These are phyloP conservation scores for Coprinopsis marcescibilis DNA, from an alignment of 768 basidiomycete species.

Conservation along the genomic window DNA sequence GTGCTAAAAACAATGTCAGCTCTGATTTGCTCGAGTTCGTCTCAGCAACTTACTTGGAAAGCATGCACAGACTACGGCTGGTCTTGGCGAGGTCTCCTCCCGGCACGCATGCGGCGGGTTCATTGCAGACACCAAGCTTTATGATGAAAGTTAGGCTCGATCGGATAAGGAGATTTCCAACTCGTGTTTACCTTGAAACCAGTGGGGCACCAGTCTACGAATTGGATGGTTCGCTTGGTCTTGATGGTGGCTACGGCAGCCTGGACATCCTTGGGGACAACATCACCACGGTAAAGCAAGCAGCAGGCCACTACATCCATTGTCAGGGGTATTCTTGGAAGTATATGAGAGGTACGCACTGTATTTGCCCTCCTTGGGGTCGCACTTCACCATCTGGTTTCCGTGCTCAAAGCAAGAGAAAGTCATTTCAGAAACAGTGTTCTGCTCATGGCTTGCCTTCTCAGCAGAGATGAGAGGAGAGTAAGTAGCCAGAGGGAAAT, in stretches of 20 bases:
- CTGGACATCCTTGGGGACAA: slow-evolving; percentile 92
- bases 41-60: slow-evolving; percentile 68
- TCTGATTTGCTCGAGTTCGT: too few species aligned
- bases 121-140: slow-evolving; percentile 19
- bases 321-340: background rate
- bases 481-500: slow-evolving; percentile 96
- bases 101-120: slow-evolving; percentile 60
- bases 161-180: background rate
- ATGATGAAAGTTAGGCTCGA: background rate
- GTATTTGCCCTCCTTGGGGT: slow-evolving; percentile 97
- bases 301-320: slow-evolving; percentile 72
- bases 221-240: slow-evolving; percentile 96
- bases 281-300: slow-evolving; percentile 89
- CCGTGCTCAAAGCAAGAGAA: slow-evolving; percentile 95
- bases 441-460: slow-evolving; percentile 93
- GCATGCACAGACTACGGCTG: slow-evolving; percentile 93
- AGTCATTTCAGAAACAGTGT: slow-evolving; percentile 97
- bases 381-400: slow-evolving; percentile 94
- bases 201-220: slow-evolving; percentile 97
- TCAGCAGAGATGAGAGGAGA: slow-evolving; percentile 92
- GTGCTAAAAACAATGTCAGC: slow-evolving; percentile 32
- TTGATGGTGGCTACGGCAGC: slow-evolving; percentile 90
- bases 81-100: slow-evolving; percentile 94
- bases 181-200: slow-evolving; percentile 62
- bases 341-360: slow-evolving; percentile 45